phyloP scores from a whole-genome alignment of 495 filamentous ascomycete species.

The Echria macrotheca region DNA sequence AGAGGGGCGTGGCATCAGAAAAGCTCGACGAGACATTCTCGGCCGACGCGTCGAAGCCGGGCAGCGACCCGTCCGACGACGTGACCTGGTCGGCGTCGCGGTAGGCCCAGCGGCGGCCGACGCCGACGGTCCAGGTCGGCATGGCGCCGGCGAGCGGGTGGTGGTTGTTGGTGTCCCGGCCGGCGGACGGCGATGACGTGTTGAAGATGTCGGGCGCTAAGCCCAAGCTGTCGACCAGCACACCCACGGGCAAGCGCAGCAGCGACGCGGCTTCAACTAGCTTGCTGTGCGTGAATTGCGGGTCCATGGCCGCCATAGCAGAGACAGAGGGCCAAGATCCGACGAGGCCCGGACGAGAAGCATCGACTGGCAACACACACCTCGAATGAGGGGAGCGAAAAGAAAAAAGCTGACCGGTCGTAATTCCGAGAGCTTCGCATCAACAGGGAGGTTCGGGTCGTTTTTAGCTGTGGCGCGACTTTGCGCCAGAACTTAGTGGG shows the following conservation, averaged over 20 bases:
- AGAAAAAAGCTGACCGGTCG: background rate
- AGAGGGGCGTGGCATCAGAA: too few relatives aligned
- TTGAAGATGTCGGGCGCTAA: slow-evolving; percentile 10
- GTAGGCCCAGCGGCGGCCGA: background rate
- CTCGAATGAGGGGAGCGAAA: background rate
- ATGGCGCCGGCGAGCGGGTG: background rate
- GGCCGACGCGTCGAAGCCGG: background rate
- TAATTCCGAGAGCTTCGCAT: background rate
- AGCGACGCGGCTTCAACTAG: slow-evolving; percentile 12
- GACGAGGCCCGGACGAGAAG: too few relatives aligned
- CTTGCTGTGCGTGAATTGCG: slow-evolving; percentile 14
- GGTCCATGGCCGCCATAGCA: slow-evolving; percentile 10
- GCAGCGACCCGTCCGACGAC: background rate
- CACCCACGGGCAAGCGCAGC: slow-evolving; percentile 10
- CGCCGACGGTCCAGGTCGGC: background rate
- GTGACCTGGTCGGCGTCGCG: background rate
- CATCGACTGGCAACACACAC: background rate
- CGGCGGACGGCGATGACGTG: background rate
- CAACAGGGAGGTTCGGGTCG: background rate
- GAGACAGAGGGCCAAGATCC: background rate
- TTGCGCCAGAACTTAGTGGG: background rate
- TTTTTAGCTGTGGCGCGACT: background rate
- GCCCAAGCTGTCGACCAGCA: slow-evolving; percentile 12
- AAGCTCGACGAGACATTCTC: too few relatives aligned
- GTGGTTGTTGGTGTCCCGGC: background rate